Evolutionary conservation across 768 basidiomycete species (phyloP), one percentile per base, ranked within the genome.

Genomic region (Lactarius quietus): DNA sequence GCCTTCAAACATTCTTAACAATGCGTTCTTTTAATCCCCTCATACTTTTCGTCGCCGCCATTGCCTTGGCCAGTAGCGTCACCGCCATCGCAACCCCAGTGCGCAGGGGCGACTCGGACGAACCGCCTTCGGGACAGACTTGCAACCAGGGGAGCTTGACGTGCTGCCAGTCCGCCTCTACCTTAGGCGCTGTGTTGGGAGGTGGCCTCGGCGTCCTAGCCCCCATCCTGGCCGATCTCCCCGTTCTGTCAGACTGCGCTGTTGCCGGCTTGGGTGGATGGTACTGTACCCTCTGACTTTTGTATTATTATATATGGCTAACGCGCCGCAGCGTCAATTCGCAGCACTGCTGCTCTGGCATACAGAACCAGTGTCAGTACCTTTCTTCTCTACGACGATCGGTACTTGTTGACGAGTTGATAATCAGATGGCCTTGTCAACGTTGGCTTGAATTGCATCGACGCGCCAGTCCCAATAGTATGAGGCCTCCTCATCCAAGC

Each of bases 21-120:
- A 61, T 61, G 61, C 29, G 55, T 1, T 36, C 56, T 33, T 2
- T 26, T 54, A 62, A 62, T 20, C 20, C 61, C 12, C 31, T 56
- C 52, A 18, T 61, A 17, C 54, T 38, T 29, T n/a, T 61, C 10
- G 28, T 54, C 52, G 26, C 33, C 3, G 61, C 55, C 14, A 36
- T 62, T 4, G 61, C 54, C 4, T 15, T 52, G 10, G 14, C 38
- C 9, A 48, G 61, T 23, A 48, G 5, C 26, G 61, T 36, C 54
- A 14, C 23, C 10, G 61, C 41, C 18, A 26, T 54, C 15, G 9
- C 14, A 4, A 57, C 33, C 43, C 41, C 41, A 0, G 41, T 15
- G 28, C 52, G 52, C 8, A 36, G 52, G 36, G 10, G 1, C 10
- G 9, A 18, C 58, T 9, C 1, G 36, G 10, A 1, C 10, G 9